Percentiles rank a stretch among this genome's conserved stretches.
phyloP scores from a whole-genome alignment of 768 basidiomycete species.

The Chalciporus pseudorubinellus region DNA sequence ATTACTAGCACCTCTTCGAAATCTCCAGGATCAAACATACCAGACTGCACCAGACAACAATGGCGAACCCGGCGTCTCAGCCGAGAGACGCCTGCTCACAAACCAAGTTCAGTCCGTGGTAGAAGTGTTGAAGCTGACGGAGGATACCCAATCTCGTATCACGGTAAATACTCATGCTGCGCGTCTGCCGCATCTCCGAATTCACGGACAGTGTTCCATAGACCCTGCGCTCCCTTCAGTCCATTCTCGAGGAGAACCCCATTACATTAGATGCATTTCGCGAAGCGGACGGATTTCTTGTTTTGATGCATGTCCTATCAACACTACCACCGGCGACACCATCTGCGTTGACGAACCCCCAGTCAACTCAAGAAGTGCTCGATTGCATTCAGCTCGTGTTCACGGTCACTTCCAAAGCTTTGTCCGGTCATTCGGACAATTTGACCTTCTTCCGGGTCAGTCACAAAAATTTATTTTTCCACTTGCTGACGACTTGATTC shows the following conservation, averaged over 20 bases:
- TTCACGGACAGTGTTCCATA: conserved; percentile 24
- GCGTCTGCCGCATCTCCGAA: background rate
- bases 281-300: conserved; percentile 78
- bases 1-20: conserved; percentile 57
- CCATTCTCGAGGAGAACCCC: conserved; percentile 63
- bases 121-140: conserved; percentile 63
- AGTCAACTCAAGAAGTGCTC: conserved; percentile 40
- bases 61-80: conserved; percentile 2
- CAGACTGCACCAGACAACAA: conserved; percentile 23
- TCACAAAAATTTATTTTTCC: too few species aligned
- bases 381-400: conserved; percentile 63
- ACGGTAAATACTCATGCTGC: conserved; percentile 43
- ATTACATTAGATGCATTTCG: conserved; percentile 74
- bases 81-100: conserved; percentile 3
- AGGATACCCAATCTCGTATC: conserved; percentile 43
- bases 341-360: conserved; percentile 28
- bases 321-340: conserved; percentile 41
- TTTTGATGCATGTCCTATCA: conserved; percentile 70
- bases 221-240: conserved; percentile 66
- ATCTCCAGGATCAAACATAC: conserved; percentile 48
- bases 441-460: conserved; percentile 65
- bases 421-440: conserved; percentile 55
- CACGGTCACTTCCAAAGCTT: conserved; percentile 60
- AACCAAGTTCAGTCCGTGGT: conserved; percentile 66
- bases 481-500: too few species aligned